Evolutionary conservation across 2,329 filamentous ascomycete genomes (phyloP), one percentile per base, ranked within the genome.

Genomic region (Fusarium sp.): DNA sequence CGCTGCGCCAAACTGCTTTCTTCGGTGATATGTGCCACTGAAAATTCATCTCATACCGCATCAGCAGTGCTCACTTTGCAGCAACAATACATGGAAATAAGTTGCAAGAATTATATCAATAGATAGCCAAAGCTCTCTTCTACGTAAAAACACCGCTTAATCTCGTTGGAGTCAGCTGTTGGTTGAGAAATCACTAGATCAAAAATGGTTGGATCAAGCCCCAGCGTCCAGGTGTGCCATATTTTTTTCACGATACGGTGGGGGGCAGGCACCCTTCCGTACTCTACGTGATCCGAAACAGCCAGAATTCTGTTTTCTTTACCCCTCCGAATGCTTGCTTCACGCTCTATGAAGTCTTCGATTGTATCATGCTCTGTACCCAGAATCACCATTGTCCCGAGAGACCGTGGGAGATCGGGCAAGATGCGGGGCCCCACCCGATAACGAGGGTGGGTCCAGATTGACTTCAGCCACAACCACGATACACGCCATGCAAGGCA

Each of bases 1-100:
- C 72, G 64, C 72, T 74, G 72, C 71, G 72, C 72, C 72, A 74
- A 74, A 63, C 68, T 74, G 71, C 72, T 74, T 74, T 66, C 67
- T 65, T 66, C 9, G 47, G 47, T 52, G 47, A 52, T 27, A 52
- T n/a, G 5, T 2, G 25, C 9, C 15, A 7, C 9, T 12, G 10
- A 2, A 52, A 30, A 52, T 3, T n/a, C 11, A 14, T 3, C 3
- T 12, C 4, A 50, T 50, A 47, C 8, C 22, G 45, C 14, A 14
- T 14, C 43, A 11, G 38, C 38, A n/a, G 38, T 40, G n/a, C 38
- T 40, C 38, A 6, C 38, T 40, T 40, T 40, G n/a, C 17, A 12
- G 1, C n/a, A 40, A 11, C n/a, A 40, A 40, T 4, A 6, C 38
- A 4, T 40, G 20, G 38, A 43, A 43, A 43, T 12, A 20, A 43